Base-by-base conservation (phyloP, 805 yeast genomes). In the Candida nanaspora region DNA sequence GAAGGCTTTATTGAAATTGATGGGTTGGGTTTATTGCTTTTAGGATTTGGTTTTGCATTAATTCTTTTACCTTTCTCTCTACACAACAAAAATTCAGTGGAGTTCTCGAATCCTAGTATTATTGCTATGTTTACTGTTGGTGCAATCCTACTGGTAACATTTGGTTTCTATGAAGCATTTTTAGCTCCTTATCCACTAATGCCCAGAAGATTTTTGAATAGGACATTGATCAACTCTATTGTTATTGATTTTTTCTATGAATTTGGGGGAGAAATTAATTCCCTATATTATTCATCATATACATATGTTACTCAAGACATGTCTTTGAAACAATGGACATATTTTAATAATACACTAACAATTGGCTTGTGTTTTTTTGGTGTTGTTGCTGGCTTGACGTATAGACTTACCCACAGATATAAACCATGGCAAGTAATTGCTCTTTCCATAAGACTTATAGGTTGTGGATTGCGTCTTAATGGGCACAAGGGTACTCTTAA, bases 71-170 rank as follows among this genome's bases (percentile, higher is more conserved):
- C 73, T 23, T 60, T 63, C 40, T 63, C 69, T 3, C 48, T 68
- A 5, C 53, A 59, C 38, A 25, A 56, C 0, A 40, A 54, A 34
- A 70, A 69, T 16, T 29, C 43, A 5, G 52, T 52, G 31, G 60
- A 57, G 13, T 66, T 67, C 65, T 49, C 41, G 18, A 66, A 63
- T 43, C 66, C 69, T 30, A 62, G 66, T 41, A 50, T 68, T 48
- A 67, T 68, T 42, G 72, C 71, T 29, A 66, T 66, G 71, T 46
- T 62, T 14, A 56, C 59, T 33, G 61, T 62, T 43, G 71, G 72
- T 40, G 65, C 61, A 35, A 41, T 65, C 2, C 41, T 65, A 5
- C 42, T 68, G 26, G 49, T 66, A 23, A 29, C 42, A 6, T 63
- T 53, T 40, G 46, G 48, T 6, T 31, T 63, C 20, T 61, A 55